phyloP scores from a whole-genome alignment of 2,329 filamentous ascomycete genomes.

The Fusarium sp. region DNA sequence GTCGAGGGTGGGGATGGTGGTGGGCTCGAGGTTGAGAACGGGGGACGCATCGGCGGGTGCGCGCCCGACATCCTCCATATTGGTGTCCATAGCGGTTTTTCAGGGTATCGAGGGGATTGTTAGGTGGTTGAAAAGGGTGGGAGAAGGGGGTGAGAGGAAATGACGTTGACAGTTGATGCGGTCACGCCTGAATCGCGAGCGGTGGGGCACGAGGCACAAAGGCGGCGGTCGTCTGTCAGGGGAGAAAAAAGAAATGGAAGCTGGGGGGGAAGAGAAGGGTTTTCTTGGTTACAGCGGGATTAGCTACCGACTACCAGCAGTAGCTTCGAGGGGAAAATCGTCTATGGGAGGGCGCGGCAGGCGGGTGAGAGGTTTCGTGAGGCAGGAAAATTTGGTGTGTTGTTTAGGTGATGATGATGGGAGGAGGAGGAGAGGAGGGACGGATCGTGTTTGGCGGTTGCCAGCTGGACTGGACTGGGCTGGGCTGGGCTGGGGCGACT shows the following conservation, averaged over 20 bases:
- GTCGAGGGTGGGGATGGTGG: constrained; percentile 92
- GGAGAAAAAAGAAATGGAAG: constrained; percentile 27
- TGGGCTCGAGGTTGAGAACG: constrained; percentile 76
- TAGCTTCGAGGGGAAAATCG: constrained; percentile 31
- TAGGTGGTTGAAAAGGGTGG: constrained; percentile 19
- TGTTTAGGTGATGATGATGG: constrained; percentile 40
- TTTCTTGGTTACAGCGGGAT: constrained; percentile 2
- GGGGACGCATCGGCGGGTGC: constrained; percentile 83
- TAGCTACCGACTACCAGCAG: constrained; percentile 38
- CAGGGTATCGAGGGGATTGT: constrained; percentile 30
- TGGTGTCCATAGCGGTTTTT: constrained; percentile 81
- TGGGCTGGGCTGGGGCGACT: neutral
- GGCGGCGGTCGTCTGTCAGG: constrained; percentile 42
- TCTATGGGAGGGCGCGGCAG: constrained; percentile 23
- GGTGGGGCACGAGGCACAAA: constrained; percentile 48
- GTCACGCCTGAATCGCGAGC: constrained; percentile 47
- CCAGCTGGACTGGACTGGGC: constrained; percentile 5
- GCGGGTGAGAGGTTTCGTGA: constrained; percentile 20
- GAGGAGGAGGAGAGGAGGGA: constrained; percentile 32
- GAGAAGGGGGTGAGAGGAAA: constrained; percentile 32
- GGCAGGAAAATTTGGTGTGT: constrained; percentile 33
- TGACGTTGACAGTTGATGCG: constrained; percentile 47
- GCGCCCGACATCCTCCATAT: constrained; percentile 98
- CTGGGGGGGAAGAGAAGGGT: constrained; percentile 4
- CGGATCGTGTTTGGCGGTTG: constrained; percentile 34